Base-by-base conservation (phyloP, 768 basidiomycete species). In the Aureoboletus auriporus region DNA sequence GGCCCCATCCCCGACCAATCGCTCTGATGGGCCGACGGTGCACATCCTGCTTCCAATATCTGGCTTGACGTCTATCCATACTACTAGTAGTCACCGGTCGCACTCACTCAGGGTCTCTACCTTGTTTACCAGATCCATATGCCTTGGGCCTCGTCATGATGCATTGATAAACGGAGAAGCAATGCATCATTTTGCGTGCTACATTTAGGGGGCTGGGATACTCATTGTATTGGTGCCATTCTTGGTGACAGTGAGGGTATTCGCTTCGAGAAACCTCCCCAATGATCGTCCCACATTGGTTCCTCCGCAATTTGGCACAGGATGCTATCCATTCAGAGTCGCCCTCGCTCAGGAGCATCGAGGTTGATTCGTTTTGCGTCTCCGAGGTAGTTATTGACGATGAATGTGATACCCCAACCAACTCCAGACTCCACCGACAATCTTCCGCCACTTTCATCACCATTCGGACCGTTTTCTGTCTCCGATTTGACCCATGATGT, bases 241-340 rank as follows among this genome's bases (percentile, higher is more conserved):
- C 74, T 90, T 11, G 89, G 89, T 11, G 81, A 86, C 60, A 80
- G 79, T 79, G 83, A 14, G n/a, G 89, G 89, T 91, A 87, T 67
- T 72, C 75, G 0, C 64, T 91, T 14, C 80, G 88, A 59, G 87
- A 89, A 57, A 64, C 67, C 1, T 58, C 27, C 56, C 50, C n/a
- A 37, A 61, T 13, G 53, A 28, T 10, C 47, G 12, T 17, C 49
- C 62, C 13, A 38, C 49, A 4, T 26, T 37, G 6, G 26, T 39
- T 13, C 45, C 50, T n/a, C 16, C n/a, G n/a, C n/a, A n/a, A n/a
- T n/a, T n/a, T n/a, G n/a, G n/a, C n/a, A n/a, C n/a, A n/a, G n/a
- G n/a, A n/a, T n/a, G n/a, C n/a, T n/a, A n/a, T n/a, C n/a, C n/a
- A n/a, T n/a, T n/a, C n/a, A n/a, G n/a, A n/a, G n/a, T n/a, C n/a